Base-by-base conservation (phyloP, 805 yeast genomes). In the Myxozyma neotropica region DNA sequence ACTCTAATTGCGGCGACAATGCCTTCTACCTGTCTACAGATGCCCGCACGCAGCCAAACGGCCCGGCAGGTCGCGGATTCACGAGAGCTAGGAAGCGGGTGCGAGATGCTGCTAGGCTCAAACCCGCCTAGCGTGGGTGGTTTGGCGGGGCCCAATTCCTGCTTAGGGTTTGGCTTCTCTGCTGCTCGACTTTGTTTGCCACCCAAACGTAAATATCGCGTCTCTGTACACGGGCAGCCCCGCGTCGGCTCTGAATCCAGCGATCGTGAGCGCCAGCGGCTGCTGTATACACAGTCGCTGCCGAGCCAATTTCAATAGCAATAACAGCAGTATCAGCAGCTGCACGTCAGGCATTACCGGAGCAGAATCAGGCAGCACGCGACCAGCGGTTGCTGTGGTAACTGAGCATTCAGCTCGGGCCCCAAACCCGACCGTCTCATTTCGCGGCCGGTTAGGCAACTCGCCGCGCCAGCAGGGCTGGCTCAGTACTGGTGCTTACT, bases 361-460 rank as follows among this genome's bases (percentile, higher is more conserved):
- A 29, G 10, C 33, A 29, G 33, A 6, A 7, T 29, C 10, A 7
- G 10, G 6, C 33, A 7, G 33, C 33, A 29, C 33, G 33, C 33
- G 33, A 29, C 33, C 33, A 29, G 10, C 33, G 33, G 46, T 42
- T 42, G 46, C 46, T n/a, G 29, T 42, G 29, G 46, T 23, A 42
- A 42, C 46, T 21, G 46, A 21, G 29, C 46, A 8, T 15, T 2
- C 43, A n/a, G 46, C 46, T 24, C 27, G 46, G 27, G 46, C 46
- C 43, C 43, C 44, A 35, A 21, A 48, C 29, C 53, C 53, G 33
- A 24, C 43, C 43, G 10, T 24, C 31, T 19, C 23, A 29, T 35
- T 48, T 48, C 35, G 43, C 40, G 40, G 12, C 23, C 21, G 44
- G 13, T 31, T 24, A 47, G 51, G 51, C 39, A 47, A 47, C 29